Conservation (phyloP, 2,329 filamentous ascomycete species). For the Nemania diffusa region DNA sequence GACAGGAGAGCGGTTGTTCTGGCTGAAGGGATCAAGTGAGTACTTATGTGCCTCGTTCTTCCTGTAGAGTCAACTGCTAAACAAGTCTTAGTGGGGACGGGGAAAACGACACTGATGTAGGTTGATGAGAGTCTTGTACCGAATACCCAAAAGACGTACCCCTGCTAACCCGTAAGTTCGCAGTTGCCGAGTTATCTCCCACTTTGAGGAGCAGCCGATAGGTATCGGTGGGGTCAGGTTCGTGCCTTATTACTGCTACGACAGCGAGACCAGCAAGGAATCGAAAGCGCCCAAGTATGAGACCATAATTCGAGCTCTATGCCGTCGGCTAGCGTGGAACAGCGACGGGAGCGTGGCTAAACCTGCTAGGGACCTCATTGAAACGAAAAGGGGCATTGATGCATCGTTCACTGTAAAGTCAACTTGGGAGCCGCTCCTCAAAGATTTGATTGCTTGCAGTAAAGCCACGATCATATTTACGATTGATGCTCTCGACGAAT, state of each 20-base stretch:
- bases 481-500: conserved; percentile 15
- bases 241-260: conserved; percentile 13
- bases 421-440: conserved; percentile 6
- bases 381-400: not conserved
- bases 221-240: not conserved
- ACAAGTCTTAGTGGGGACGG: not conserved
- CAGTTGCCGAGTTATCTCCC: conserved; percentile 4
- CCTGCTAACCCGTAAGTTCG: not conserved
- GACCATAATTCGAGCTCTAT: conserved; percentile 11
- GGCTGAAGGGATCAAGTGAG: conserved; percentile 15
- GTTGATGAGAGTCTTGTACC: not conserved
- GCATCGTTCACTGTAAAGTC: not conserved
- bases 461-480: not conserved
- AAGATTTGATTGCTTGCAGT: not conserved
- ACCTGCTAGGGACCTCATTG: not conserved
- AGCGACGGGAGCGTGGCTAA: conserved; percentile 1
- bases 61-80: not conserved
- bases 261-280: conserved; percentile 6
- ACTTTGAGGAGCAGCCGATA: not conserved
- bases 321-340: conserved; percentile 12
- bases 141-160: not conserved
- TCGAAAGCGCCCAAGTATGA: conserved; percentile 4
- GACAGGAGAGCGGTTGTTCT: not conserved
- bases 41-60: not conserved
- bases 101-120: conserved; percentile 15